phyloP scores from a whole-genome alignment of 805 yeast species.

The Monosporozyma unispora region DNA sequence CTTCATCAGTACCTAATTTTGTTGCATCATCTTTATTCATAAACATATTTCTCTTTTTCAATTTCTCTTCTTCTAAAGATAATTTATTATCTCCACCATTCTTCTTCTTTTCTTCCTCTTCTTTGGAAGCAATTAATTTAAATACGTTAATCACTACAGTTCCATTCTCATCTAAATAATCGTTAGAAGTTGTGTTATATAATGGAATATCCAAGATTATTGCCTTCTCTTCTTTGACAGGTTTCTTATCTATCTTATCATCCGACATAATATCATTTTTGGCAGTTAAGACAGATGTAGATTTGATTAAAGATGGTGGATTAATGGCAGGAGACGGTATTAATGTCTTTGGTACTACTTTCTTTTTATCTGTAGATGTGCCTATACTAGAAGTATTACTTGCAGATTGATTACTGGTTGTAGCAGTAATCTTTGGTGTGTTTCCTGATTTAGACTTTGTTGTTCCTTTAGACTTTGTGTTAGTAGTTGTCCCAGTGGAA shows the following conservation, averaged over 20 bases:
- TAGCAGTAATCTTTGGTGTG: background rate
- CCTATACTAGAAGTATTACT: background rate
- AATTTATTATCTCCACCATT: constrained; percentile 4
- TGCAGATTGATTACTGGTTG: background rate
- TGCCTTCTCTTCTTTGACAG: constrained; percentile 6
- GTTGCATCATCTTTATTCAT: background rate
- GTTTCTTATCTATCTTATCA: background rate
- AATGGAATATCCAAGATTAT: constrained; percentile 26
- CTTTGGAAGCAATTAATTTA: constrained; percentile 8
- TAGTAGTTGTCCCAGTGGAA: background rate
- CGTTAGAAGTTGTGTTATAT: constrained; percentile 17
- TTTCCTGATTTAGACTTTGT: background rate
- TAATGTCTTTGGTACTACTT: constrained; percentile 14
- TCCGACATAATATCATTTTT: background rate
- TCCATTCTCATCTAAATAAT: constrained; percentile 30
- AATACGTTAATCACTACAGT: constrained; percentile 26
- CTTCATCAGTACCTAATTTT: constrained; percentile 2
- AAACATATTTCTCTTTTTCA: constrained; percentile 5
- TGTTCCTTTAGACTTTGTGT: constrained; percentile 10
- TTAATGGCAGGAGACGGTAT: constrained; percentile 18
- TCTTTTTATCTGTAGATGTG: background rate
- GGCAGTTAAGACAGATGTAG: background rate
- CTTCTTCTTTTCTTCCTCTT: constrained; percentile 13
- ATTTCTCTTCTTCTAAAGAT: background rate
- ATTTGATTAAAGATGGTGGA: constrained; percentile 15